A percentile compares a stretch with the other conserved stretches of the same genome.
phyloP scores from a whole-genome alignment of 1,284 basidiomycete genomes.

The Irpex sp. region DNA sequence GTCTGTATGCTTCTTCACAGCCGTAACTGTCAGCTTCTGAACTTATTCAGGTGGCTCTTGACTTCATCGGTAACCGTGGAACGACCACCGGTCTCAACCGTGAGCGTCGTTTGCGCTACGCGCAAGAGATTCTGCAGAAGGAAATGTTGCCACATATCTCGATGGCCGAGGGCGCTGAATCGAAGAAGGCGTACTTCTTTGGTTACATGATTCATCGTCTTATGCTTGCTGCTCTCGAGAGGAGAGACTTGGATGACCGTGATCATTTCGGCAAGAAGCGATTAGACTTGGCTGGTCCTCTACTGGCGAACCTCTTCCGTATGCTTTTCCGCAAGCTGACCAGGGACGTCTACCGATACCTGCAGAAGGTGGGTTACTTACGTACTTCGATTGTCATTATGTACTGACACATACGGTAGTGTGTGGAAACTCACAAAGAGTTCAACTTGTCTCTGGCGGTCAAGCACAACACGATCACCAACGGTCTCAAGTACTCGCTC shows the following conservation, averaged over 20 bases:
- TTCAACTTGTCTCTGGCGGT: constrained; percentile 93
- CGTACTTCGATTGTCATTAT: neutral
- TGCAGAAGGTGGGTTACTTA: constrained; percentile 77
- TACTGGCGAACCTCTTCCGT: constrained; percentile 94
- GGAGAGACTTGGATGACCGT: constrained; percentile 96
- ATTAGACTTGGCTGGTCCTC: constrained; percentile 92
- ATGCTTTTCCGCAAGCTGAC: constrained; percentile 98
- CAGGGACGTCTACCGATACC: constrained; percentile 94
- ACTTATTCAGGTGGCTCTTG: constrained; percentile 63
- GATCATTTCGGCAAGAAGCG: constrained; percentile 99
- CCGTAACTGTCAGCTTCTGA: neutral
- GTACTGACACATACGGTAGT: constrained; percentile 43
- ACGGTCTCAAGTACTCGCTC: constrained; percentile 96
- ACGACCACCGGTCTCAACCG: constrained; percentile 92
- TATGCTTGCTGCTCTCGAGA: constrained; percentile 88
- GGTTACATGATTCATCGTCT: constrained; percentile 99
- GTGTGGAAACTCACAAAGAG: constrained; percentile 95
- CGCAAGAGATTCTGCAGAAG: constrained; percentile 97
- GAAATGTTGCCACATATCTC: constrained; percentile 99
- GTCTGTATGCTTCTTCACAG: constrained; percentile 35
- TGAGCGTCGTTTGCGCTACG: constrained; percentile 92
- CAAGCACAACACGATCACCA: constrained; percentile 96
- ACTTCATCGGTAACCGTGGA: constrained; percentile 98
- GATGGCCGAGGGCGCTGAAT: constrained; percentile 93
- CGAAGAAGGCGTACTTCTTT: constrained; percentile 99